phyloP scores from a whole-genome alignment of 352 stramenopile species.

The Phytophthora sansomeana region DNA sequence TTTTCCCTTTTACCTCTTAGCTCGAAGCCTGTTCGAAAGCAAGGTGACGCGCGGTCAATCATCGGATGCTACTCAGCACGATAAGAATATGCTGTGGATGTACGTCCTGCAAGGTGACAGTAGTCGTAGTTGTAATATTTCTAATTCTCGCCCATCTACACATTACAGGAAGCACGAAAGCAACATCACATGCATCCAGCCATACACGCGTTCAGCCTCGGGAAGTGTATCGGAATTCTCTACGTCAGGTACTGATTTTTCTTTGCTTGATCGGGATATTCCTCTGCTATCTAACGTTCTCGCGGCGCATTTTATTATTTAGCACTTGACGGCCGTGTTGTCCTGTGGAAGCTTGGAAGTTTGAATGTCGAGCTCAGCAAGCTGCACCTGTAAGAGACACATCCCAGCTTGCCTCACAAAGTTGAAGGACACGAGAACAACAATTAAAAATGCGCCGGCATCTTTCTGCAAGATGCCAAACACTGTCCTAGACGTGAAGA shows the following conservation, averaged over 20 bases:
- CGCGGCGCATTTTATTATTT: not conserved
- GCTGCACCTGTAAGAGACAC: slow-evolving; percentile 67
- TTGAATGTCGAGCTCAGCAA: slow-evolving; percentile 86
- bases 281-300: not conserved
- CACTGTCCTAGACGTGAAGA: not conserved
- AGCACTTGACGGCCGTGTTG: slow-evolving; percentile 86
- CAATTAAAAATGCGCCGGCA: slow-evolving; percentile 3
- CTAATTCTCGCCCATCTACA: not conserved
- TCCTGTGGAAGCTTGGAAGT: slow-evolving; percentile 78
- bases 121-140: not conserved
- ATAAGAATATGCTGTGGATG: slow-evolving; percentile 88
- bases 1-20: slow-evolving; percentile 23
- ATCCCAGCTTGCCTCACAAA: too few species aligned
- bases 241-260: slow-evolving; percentile 70
- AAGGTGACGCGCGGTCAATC: slow-evolving; percentile 87
- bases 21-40: slow-evolving; percentile 85
- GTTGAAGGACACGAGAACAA: slow-evolving; percentile 7
- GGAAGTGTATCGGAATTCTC: slow-evolving; percentile 80
- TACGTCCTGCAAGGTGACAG: slow-evolving; percentile 37
- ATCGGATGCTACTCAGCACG: slow-evolving; percentile 79
- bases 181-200: slow-evolving; percentile 86
- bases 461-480: slow-evolving; percentile 1
- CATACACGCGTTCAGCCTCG: slow-evolving; percentile 57
- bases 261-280: not conserved
- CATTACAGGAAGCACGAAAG: slow-evolving; percentile 80